A percentile compares a stretch with the other conserved stretches of the same genome.
These are phyloP conservation scores for Tritrichomonas foetus DNA, from an alignment of 208 protist genomes.

Conservation along the genomic window DNA sequence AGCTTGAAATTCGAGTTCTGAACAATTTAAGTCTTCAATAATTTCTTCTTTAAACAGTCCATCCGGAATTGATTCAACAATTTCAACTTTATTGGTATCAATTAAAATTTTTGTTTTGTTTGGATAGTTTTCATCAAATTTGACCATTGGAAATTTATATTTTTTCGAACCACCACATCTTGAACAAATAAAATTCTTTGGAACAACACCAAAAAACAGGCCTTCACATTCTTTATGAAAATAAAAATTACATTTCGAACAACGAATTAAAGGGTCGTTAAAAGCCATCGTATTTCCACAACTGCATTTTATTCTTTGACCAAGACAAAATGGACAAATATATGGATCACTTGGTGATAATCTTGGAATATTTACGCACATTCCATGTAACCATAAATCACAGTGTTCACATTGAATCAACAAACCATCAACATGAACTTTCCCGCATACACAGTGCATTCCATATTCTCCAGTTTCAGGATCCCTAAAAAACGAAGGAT, in stretches of 20 bases:
- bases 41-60: not conserved
- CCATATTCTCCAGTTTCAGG: not conserved
- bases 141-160: not conserved
- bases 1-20: not conserved
- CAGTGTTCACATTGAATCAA: not conserved
- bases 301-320: not conserved
- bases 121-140: not conserved
- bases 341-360: not conserved
- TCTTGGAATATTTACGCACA: not conserved
- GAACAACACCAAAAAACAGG: not conserved
- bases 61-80: not conserved
- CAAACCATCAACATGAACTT: not conserved
- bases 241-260: not conserved
- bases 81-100: not conserved
- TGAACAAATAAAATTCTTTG: not conserved
- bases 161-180: not conserved
- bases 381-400: constrained; percentile 2
- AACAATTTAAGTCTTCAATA: not conserved
- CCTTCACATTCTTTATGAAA: constrained; percentile 33
- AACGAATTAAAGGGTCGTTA: not conserved
- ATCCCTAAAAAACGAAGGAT: not conserved
- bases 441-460: not conserved
- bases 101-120: not conserved
- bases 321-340: constrained; percentile 4
- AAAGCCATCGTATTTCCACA: not conserved